Base-by-base conservation (phyloP, 352 stramenopile genomes). In the Pythium utonaiense region DNA sequence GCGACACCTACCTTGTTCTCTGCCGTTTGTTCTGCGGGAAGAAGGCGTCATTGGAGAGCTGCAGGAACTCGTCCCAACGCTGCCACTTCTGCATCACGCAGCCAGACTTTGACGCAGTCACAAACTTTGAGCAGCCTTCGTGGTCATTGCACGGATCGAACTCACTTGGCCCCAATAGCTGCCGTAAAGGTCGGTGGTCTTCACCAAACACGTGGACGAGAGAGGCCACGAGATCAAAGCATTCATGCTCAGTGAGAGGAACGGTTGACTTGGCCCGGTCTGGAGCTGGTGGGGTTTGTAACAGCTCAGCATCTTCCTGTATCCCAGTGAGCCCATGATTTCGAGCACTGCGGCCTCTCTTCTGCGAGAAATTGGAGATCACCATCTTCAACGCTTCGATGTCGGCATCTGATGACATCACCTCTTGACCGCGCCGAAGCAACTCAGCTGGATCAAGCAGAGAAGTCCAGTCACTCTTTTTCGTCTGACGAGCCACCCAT, bases 191-290 rank as follows among this genome's bases (percentile, higher is more conserved):
- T 14, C 41, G 31, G 28, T 75, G 66, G 4, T 73, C 62, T 28
- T 77, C 69, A 9, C 66, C 71, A 45, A 79, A 71, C 6, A 74
- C 51, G 24, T 66, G 61, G 0, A 53, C 22, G 10, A 79, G 50
- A 13, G 73, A 60, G 1, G 56, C 55, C 14, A 75, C 56, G 7
- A 79, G 44, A 36, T 66, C 25, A 19, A 70, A 53, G 4, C 69
- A 42, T 24, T 75, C 66, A 13, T 36, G 42, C 17, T 47, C 48
- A 14, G 57, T 62, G 7, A 75, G 47, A 17, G 24, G 16, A 8
- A 45, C 47, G 17, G 19, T 16, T 4, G 40, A 13, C 22, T 50
- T 21, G 1, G 25, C 22, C 10, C n/a, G 27, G 9, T 34, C 22
- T 19, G 17, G 22, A 5, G 24, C 22, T 22, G 22, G 22, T 21